Conservation (phyloP, 371 early-diverging fungal species). For the Rhizomucor pusillus region DNA sequence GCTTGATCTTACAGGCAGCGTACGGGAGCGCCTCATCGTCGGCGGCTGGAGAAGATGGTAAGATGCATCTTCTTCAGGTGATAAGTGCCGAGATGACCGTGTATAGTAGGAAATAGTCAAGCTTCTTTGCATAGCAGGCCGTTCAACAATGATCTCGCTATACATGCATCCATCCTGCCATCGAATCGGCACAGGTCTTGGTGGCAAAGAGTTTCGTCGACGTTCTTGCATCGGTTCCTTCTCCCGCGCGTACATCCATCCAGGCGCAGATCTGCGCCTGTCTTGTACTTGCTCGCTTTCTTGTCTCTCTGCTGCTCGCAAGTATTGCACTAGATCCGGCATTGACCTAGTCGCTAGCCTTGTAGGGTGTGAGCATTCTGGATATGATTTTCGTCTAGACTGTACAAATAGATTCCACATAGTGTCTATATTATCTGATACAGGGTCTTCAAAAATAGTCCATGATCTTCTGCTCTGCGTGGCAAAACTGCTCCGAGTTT, state of each 20-base stretch:
- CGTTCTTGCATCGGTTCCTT: neutral
- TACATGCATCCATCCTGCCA: too few species aligned
- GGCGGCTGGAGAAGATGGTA: neutral
- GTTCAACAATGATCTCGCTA: too few species aligned
- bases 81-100: too few species aligned
- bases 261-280: constrained; percentile 2
- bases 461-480: too few species aligned
- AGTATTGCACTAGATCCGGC: neutral
- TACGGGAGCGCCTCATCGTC: neutral
- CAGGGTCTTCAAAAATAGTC: too few species aligned
- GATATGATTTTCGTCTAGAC: neutral
- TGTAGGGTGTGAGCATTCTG: neutral
- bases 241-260: neutral
- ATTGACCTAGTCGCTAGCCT: neutral
- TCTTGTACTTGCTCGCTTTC: neutral
- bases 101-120: too few species aligned
- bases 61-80: neutral
- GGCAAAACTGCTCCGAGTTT: too few species aligned
- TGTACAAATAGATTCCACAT: too few species aligned
- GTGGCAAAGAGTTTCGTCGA: neutral
- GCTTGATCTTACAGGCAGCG: constrained; percentile 4
- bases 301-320: neutral
- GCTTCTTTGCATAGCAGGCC: too few species aligned
- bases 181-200: neutral
- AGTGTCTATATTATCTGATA: too few species aligned